Evolutionary conservation across 257 asterid genomes (phyloP), one percentile per base, ranked within the genome.

Genomic region (Nyctanthes arbortristis): DNA sequence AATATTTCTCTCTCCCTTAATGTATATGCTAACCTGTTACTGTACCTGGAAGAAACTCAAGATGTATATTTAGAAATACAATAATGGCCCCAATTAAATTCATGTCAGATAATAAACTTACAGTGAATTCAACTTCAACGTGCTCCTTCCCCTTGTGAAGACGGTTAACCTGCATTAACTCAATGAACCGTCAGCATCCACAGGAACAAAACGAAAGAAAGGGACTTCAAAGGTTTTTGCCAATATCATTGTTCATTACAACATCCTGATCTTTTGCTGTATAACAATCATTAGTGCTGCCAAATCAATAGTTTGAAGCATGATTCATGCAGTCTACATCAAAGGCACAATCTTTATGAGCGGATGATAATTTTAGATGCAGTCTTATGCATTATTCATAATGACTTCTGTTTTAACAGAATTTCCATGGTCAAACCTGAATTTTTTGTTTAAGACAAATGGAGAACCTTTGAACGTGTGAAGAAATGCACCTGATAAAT

Each of bases 141-240:
- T 88, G 96, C 77, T 86, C 88, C 85, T 83, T 86, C 45, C 79
- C 88, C 79, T 82, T 88, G 84, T 79, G 75, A 47, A 88, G 85
- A 69, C 96, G 84, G 43, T 85, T 86, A 28, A 86, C 74, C 92
- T 88, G 82, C 61, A 65, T 33, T 10, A 40, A 60, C 69, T 63
- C 37, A 66, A 62, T 55, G 35, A 29, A 31, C 66, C 37, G 35
- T 25, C 43, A 71, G 49, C 32, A 37, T 16, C 64, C 37, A 56
- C 28, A 75, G 63, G 74, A 25, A 49, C 37, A 60, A 70, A 59
- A 55, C 31, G 27, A 45, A 32, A 57, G 18, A 36, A 75, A 22
- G 55, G 66, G 56, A 30, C 25, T 40, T 68, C 72, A 31, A 55
- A 54, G 47, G 1, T 58, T 47, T n/a, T 34, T 7, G 65, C 24